Conservation (phyloP, 2,329 filamentous ascomycete genomes). For the Balansia obtecta region DNA sequence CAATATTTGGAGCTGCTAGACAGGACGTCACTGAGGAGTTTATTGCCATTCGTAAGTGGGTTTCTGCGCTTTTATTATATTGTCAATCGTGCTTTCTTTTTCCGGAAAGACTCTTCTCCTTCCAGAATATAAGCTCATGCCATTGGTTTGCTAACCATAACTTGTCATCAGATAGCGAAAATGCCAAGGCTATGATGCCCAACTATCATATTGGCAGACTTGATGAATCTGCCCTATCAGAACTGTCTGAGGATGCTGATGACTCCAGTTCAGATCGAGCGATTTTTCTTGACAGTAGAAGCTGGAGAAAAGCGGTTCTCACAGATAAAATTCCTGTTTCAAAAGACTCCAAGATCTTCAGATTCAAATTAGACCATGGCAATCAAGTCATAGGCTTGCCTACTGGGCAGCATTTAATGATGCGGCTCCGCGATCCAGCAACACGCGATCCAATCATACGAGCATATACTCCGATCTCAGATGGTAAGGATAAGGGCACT, state of each 20-base stretch:
- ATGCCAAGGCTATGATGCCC: constrained; percentile 81
- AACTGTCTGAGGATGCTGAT: constrained; percentile 34
- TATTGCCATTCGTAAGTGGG: constrained; percentile 68
- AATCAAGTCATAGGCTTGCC: constrained; percentile 64
- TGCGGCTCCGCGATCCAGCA: constrained; percentile 62
- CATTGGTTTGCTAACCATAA: too few species aligned
- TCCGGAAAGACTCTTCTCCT: background rate
- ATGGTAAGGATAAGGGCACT: constrained; percentile 43
- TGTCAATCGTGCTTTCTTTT: too few species aligned
- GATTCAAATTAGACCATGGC: constrained; percentile 62
- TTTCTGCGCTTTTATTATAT: background rate
- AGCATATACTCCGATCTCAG: constrained; percentile 75
- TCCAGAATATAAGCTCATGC: background rate
- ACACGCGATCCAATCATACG: constrained; percentile 65
- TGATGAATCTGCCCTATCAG: constrained; percentile 41
- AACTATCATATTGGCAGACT: constrained; percentile 75
- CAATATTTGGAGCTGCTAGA: constrained; percentile 72
- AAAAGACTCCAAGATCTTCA: constrained; percentile 69
- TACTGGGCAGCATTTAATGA: constrained; percentile 76
- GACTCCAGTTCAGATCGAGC: constrained; percentile 30
- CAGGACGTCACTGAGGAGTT: constrained; percentile 81
- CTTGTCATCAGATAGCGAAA: constrained; percentile 62
- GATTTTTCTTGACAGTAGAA: constrained; percentile 58
- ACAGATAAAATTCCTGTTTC: constrained; percentile 58
- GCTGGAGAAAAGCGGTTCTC: constrained; percentile 64